These are phyloP conservation scores for Apophysomyces sp. DNA, from an alignment of 371 early-diverging fungal species.

Conservation along the genomic window DNA sequence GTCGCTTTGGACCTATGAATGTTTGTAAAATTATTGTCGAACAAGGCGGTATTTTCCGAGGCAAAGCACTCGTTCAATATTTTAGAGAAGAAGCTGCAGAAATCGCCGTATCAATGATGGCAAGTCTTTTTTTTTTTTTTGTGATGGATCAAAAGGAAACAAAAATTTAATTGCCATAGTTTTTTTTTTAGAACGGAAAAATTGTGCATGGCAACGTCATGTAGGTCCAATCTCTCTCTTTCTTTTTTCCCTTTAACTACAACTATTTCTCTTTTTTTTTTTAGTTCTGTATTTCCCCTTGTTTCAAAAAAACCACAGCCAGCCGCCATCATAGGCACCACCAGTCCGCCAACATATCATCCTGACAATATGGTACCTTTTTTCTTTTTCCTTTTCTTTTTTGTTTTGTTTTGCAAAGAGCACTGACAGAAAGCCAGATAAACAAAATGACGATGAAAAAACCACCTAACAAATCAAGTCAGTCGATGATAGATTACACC, in stretches of 20 bases:
- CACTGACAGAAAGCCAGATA: background rate
- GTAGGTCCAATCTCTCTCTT: background rate
- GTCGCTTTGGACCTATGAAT: constrained; percentile 49
- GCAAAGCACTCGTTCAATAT: constrained; percentile 44
- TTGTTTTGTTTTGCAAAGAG: no score
- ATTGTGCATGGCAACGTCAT: background rate
- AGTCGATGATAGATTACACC: constrained; percentile 20
- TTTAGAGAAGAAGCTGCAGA: constrained; percentile 36
- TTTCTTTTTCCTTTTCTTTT: no score
- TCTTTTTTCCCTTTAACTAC: background rate
- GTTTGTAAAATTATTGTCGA: constrained; percentile 41
- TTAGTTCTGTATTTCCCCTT: constrained; percentile 17
- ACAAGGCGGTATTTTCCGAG: constrained; percentile 24
- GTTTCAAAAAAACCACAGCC: constrained; percentile 15
- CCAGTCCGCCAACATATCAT: background rate
- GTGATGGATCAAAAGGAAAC: background rate
- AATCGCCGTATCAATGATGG: constrained; percentile 35
- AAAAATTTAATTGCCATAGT: background rate
- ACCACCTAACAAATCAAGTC: background rate
- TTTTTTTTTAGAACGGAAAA: background rate
- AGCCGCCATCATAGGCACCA: background rate
- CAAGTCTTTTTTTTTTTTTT: no score
- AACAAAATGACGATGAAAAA: background rate
- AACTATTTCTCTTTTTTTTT: background rate
- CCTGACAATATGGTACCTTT: no score